These are phyloP conservation scores for Pleurotus eryngii DNA, from an alignment of 768 basidiomycete species.

Conservation along the genomic window DNA sequence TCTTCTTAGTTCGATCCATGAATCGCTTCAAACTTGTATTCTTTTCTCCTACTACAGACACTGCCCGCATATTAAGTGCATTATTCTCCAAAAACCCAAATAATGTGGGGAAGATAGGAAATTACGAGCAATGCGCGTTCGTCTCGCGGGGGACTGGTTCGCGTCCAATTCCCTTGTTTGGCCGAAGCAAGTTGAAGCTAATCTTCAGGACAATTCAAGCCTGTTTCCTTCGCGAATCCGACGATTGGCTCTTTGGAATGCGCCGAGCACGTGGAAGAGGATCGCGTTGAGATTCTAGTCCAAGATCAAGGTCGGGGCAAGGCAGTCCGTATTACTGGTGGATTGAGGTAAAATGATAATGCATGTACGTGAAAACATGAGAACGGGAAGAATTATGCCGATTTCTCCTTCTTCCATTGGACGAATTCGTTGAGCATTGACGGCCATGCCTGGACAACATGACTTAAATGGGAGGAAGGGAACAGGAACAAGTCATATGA, in stretches of 20 bases:
- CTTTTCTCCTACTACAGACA: slow-evolving; percentile 42
- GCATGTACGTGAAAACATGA: too few relatives aligned
- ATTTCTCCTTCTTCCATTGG: slow-evolving; percentile 51
- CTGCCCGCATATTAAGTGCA: slow-evolving; percentile 37
- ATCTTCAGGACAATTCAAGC: slow-evolving; percentile 42
- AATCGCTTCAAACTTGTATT: slow-evolving; percentile 51
- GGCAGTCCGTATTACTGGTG: slow-evolving; percentile 1
- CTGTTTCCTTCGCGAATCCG: slow-evolving; percentile 38
- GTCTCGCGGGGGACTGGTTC: slow-evolving; percentile 49
- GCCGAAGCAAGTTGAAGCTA: neutral
- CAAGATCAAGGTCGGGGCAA: slow-evolving; percentile 30
- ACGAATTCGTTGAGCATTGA: slow-evolving; percentile 80
- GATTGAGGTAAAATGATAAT: too few relatives aligned
- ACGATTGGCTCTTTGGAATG: slow-evolving; percentile 38
- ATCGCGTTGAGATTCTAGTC: slow-evolving; percentile 52
- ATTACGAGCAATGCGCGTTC: slow-evolving; percentile 55
- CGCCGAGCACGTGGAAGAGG: slow-evolving; percentile 48
- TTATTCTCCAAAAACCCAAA: slow-evolving; percentile 43
- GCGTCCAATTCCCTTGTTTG: slow-evolving; percentile 11
- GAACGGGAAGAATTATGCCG: neutral
- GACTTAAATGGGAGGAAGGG: slow-evolving; percentile 1
- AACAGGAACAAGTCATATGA: too few relatives aligned
- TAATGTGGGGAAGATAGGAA: slow-evolving; percentile 48
- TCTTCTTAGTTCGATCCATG: neutral
- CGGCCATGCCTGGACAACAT: slow-evolving; percentile 65